Conservation (phyloP, 257 asterid genomes). For the Salvia splendens region DNA sequence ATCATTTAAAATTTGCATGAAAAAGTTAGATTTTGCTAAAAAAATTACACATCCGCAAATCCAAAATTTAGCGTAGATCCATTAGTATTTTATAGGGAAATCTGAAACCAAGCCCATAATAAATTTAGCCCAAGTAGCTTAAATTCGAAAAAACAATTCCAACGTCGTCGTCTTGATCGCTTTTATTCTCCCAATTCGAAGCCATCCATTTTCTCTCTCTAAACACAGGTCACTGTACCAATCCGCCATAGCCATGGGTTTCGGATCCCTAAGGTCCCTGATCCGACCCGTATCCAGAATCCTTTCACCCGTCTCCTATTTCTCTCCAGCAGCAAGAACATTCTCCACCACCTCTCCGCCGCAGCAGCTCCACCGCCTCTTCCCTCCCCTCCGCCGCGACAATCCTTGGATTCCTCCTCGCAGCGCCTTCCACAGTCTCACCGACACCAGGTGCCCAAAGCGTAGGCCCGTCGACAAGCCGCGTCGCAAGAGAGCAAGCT, state of each 20-base stretch:
- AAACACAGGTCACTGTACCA: neutral
- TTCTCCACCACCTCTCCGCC: slow-evolving; percentile 39
- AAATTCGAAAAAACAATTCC: no score
- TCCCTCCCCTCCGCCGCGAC: slow-evolving; percentile 42
- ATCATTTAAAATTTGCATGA: no score
- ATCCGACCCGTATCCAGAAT: slow-evolving; percentile 59
- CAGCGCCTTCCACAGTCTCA: slow-evolving; percentile 65
- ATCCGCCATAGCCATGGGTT: slow-evolving; percentile 44
- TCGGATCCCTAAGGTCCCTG: slow-evolving; percentile 64
- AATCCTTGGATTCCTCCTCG: slow-evolving; percentile 51
- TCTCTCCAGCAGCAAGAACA: slow-evolving; percentile 32
- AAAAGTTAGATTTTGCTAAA: no score
- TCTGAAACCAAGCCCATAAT: no score
- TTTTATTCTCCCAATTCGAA: neutral
- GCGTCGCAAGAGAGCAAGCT: slow-evolving; percentile 63
- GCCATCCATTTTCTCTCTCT: slow-evolving; percentile 32
- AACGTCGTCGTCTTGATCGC: neutral
- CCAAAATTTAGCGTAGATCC: no score
- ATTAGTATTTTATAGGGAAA: no score
- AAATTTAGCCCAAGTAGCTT: no score
- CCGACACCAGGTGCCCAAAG: slow-evolving; percentile 67
- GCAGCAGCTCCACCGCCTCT: slow-evolving; percentile 43
- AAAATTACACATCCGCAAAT: no score
- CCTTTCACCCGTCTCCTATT: slow-evolving; percentile 38
- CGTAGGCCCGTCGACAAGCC: slow-evolving; percentile 66